A percentile compares a stretch with the other conserved stretches of the same genome.
These are phyloP conservation scores for Moricandia arvensis DNA, from an alignment of 345 rosid species.

Conservation along the genomic window DNA sequence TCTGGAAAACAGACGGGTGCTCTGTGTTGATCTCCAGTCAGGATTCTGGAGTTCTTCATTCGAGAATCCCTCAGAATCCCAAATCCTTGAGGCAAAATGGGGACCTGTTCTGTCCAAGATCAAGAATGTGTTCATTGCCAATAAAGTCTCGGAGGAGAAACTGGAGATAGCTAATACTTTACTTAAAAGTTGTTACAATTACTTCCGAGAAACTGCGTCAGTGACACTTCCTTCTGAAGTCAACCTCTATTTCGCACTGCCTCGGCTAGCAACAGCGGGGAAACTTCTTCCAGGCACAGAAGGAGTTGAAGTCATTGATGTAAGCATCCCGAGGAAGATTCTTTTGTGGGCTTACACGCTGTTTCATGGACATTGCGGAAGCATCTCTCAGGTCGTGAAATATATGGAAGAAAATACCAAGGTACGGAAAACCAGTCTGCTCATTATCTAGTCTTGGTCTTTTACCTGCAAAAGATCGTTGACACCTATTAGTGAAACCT, in stretches of 20 bases:
- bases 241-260: constrained; percentile 61
- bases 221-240: constrained; percentile 61
- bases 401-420: constrained; percentile 86
- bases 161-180: constrained; percentile 67
- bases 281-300: constrained; percentile 50
- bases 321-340: constrained; percentile 90
- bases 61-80: constrained; percentile 57
- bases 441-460: not conserved
- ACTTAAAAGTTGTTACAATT: constrained; percentile 74
- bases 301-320: constrained; percentile 77
- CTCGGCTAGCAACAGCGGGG: constrained; percentile 45
- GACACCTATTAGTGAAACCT: constrained; percentile 6
- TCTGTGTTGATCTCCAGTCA: constrained; percentile 71
- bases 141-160: constrained; percentile 62
- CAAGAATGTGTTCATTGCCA: constrained; percentile 50
- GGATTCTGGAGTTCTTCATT: constrained; percentile 67
- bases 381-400: constrained; percentile 70
- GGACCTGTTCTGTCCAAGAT: constrained; percentile 58
- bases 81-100: constrained; percentile 70
- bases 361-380: constrained; percentile 69
- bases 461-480: constrained; percentile 1
- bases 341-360: constrained; percentile 88
- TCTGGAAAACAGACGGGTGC: constrained; percentile 53
- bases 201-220: constrained; percentile 78
- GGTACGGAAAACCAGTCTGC: constrained; percentile 45